Evolutionary conservation across 345 rosid genomes (phyloP).

Genomic region (Syzygium grande): DNA sequence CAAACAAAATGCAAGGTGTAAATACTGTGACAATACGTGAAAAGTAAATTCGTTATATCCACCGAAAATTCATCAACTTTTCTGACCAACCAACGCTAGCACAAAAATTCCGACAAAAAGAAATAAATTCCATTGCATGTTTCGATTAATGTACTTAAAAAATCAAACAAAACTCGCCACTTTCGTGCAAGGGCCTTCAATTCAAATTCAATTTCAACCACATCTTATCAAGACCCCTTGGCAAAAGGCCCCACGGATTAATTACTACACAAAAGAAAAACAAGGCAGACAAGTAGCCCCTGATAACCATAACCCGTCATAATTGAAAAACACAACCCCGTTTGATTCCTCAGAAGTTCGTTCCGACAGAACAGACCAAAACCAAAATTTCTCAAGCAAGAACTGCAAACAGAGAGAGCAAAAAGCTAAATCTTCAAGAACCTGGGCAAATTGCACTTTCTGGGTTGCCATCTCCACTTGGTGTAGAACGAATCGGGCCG

Average conservation of each 20-base stretch:
- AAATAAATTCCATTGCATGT: neutral
- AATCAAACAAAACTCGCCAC: neutral
- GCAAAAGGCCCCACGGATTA: neutral
- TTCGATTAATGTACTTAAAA: neutral
- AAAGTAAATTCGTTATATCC: neutral
- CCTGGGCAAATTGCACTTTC: constrained; percentile 78
- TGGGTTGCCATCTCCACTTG: constrained; percentile 99
- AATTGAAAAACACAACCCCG: neutral
- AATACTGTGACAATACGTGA: neutral
- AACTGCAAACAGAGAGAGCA: neutral
- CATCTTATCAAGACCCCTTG: neutral
- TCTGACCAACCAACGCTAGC: neutral
- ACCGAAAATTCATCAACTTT: constrained; percentile 35
- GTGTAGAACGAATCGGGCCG: constrained; percentile 76
- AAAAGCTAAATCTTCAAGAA: neutral
- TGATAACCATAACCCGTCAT: neutral
- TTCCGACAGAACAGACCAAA: neutral
- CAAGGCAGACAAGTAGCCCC: neutral
- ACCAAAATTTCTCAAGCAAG: neutral
- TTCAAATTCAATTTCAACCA: neutral
- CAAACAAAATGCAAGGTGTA: neutral
- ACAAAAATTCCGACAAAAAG: neutral
- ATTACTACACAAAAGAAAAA: neutral
- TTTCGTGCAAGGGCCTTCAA: neutral
- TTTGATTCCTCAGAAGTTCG: neutral